Percentiles rank a stretch among this genome's conserved stretches.
phyloP scores from a whole-genome alignment of 2,329 filamentous ascomycete species.

The Penicillium vulpinum region DNA sequence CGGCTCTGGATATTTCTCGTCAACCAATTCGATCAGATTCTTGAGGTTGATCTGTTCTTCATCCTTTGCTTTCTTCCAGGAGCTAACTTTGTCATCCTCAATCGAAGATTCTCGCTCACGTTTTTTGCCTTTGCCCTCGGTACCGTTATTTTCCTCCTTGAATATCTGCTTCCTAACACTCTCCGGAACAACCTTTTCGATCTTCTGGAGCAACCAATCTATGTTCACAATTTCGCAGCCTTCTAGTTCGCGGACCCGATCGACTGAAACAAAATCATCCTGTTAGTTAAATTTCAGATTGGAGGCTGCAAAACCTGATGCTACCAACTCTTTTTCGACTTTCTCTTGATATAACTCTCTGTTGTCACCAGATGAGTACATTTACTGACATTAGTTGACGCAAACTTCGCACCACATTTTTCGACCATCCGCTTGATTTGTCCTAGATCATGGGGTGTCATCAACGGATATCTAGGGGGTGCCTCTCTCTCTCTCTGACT shows the following conservation, averaged over 20 bases:
- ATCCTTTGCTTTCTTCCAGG: conserved; percentile 3
- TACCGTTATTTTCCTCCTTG: not conserved
- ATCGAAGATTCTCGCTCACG: not conserved
- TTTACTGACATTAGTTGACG: conserved; percentile 18
- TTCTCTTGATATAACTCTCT: conserved; percentile 23
- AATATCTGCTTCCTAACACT: not conserved
- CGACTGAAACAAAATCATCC: conserved; percentile 13
- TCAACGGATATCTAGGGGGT: not conserved
- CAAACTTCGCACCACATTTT: conserved; percentile 31
- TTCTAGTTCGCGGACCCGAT: conserved; percentile 48
- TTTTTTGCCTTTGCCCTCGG: not conserved
- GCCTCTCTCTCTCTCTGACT: too few species aligned
- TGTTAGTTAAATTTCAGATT: not conserved
- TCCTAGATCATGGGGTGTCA: conserved; percentile 15
- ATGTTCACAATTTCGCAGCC: conserved; percentile 56
- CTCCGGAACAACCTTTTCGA: not conserved
- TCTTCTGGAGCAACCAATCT: conserved; percentile 54
- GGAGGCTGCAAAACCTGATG: not conserved
- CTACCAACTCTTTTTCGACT: conserved; percentile 24
- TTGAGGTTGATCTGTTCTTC: not conserved
- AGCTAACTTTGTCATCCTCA: not conserved
- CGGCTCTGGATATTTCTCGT: not conserved
- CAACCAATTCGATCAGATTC: not conserved
- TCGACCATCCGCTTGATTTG: conserved; percentile 30
- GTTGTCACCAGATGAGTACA: conserved; percentile 39